These are phyloP conservation scores for Cordyceps fumosorosea DNA, from an alignment of 2,329 filamentous ascomycete genomes.

Conservation along the genomic window DNA sequence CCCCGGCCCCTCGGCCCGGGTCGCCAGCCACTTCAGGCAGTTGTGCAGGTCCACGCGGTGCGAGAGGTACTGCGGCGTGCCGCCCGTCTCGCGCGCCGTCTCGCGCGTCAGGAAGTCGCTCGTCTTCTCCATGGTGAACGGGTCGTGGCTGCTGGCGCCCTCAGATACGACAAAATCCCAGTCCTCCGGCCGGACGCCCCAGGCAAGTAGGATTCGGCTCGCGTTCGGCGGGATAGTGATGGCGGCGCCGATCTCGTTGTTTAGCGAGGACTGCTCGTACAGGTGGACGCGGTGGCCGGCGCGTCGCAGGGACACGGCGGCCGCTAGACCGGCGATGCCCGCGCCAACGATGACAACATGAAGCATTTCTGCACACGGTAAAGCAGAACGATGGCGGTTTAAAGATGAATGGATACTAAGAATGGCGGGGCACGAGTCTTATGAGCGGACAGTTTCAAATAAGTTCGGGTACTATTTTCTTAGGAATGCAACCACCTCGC, in stretches of 20 bases:
- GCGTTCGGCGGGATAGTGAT: conserved; percentile 34
- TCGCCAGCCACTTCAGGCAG: conserved; percentile 28
- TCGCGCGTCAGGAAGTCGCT: background rate
- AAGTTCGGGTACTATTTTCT: too few relatives aligned
- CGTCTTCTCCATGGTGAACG: conserved; percentile 21
- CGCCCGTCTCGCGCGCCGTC: conserved; percentile 21
- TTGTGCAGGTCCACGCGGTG: conserved; percentile 36
- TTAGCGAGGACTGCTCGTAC: conserved; percentile 23
- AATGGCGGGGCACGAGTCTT: too few relatives aligned
- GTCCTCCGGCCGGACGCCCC: conserved; percentile 28
- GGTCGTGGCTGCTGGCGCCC: conserved; percentile 18
- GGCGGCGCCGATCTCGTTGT: conserved; percentile 32
- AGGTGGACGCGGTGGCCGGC: background rate
- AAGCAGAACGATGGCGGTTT: background rate
- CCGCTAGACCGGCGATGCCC: conserved; percentile 30
- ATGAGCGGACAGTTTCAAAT: too few relatives aligned
- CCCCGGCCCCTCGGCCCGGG: conserved; percentile 20
- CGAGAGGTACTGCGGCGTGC: conserved; percentile 27
- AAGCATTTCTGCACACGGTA: conserved; percentile 15
- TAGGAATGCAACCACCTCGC: too few relatives aligned
- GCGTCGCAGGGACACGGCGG: conserved; percentile 15
- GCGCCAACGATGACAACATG: conserved; percentile 28
- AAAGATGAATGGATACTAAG: too few relatives aligned
- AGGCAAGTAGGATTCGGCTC: conserved; percentile 26
- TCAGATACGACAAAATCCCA: conserved; percentile 21